phyloP scores from a whole-genome alignment of 73 alveolate genomes.

The Tetrahymena elliotti region DNA sequence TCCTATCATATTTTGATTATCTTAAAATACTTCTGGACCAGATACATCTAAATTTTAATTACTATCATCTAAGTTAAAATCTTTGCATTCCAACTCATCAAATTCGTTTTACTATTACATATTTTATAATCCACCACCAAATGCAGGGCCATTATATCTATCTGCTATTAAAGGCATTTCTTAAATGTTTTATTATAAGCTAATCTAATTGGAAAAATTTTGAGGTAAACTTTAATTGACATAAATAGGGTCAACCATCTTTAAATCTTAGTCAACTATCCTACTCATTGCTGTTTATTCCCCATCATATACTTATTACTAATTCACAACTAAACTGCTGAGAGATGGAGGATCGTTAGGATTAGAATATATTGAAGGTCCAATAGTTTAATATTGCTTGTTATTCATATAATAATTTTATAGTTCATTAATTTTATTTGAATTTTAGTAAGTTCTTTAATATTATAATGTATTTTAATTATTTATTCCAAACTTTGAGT shows the following conservation, averaged over 20 bases:
- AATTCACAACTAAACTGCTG: not conserved
- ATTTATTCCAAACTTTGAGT: not conserved
- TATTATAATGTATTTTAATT: not conserved
- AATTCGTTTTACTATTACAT: not conserved
- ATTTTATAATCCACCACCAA: not conserved
- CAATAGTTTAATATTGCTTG: not conserved
- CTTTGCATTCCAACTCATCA: not conserved
- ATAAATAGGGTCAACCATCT: not conserved
- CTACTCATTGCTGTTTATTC: not conserved
- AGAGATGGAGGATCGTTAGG: not conserved
- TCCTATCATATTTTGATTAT: not conserved
- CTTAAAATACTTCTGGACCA: not conserved
- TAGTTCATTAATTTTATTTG: not conserved
- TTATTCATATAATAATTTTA: not conserved
- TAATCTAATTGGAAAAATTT: not conserved
- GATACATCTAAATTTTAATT: not conserved
- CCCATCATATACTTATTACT: not conserved
- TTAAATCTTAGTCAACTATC: not conserved
- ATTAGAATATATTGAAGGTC: not conserved
- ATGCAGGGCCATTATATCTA: not conserved
- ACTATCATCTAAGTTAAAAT: not conserved
- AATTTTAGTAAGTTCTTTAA: not conserved
- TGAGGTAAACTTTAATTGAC: not conserved
- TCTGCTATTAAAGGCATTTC: not conserved
- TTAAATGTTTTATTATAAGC: not conserved